These are phyloP conservation scores for Sonneratia caseolaris DNA, from an alignment of 345 rosid species.

Conservation along the genomic window DNA sequence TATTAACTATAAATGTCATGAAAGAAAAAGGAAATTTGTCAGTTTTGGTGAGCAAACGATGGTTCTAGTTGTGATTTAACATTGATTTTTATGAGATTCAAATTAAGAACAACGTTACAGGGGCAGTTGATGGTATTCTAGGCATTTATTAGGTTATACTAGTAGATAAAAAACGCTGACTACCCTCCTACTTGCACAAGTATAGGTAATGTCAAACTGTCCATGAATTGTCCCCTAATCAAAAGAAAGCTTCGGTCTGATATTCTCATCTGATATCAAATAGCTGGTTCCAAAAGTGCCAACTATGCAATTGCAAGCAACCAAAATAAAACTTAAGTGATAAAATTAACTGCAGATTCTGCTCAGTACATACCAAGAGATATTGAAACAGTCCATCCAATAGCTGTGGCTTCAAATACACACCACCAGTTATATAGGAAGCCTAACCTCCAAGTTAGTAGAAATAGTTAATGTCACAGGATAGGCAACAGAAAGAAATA, in stretches of 20 bases:
- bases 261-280: not conserved
- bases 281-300: not conserved
- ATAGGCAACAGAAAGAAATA: conserved; percentile 12
- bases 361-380: conserved; percentile 41
- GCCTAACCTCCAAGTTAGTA: conserved; percentile 40
- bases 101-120: not conserved
- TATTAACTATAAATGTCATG: not conserved
- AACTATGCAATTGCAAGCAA: not conserved
- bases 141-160: not conserved
- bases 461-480: not conserved
- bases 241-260: not conserved
- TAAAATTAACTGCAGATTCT: not conserved
- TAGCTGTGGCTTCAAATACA: conserved; percentile 80
- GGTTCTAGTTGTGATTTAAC: not conserved
- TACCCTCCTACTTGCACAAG: not conserved
- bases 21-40: not conserved
- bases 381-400: conserved; percentile 85
- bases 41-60: not conserved
- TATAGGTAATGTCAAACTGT: not conserved
- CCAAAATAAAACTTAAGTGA: not conserved
- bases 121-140: not conserved
- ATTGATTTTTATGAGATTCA: not conserved
- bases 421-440: conserved; percentile 85
- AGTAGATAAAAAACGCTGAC: not conserved
- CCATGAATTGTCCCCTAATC: not conserved